Conservation (phyloP, 768 basidiomycete species). For the Brasilioporus rufonigricans region DNA sequence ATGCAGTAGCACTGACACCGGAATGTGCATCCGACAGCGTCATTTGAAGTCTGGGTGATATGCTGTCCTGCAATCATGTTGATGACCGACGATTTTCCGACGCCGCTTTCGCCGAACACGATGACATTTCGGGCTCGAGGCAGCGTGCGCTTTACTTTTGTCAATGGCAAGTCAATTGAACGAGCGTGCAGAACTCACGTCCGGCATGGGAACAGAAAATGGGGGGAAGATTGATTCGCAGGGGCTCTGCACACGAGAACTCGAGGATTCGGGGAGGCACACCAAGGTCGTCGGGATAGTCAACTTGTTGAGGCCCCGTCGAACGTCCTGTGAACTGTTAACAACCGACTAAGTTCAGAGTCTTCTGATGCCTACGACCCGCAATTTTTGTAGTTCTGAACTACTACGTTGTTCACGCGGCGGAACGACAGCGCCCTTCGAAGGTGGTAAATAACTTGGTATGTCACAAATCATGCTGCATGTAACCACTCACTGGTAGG, state of each 20-base stretch:
- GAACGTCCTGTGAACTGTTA: slow-evolving; percentile 13
- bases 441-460: slow-evolving; percentile 3
- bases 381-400: background rate
- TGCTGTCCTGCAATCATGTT: slow-evolving; percentile 35
- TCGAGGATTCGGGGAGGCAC: background rate
- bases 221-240: slow-evolving; percentile 8
- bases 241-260: slow-evolving; percentile 5
- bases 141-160: slow-evolving; percentile 5
- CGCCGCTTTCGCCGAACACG: slow-evolving; percentile 41
- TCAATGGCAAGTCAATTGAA: background rate
- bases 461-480: background rate
- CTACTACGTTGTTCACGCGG: background rate
- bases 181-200: slow-evolving; percentile 4
- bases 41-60: slow-evolving; percentile 29
- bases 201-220: slow-evolving; percentile 10
- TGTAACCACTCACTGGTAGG: slow-evolving; percentile 2
- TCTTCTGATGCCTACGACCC: background rate
- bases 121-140: slow-evolving; percentile 32
- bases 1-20: slow-evolving; percentile 21
- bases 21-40: slow-evolving; percentile 37
- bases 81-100: slow-evolving; percentile 41
- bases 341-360: background rate
- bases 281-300: slow-evolving; percentile 10
- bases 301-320: slow-evolving; percentile 3
- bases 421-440: slow-evolving; percentile 7